phyloP scores from a whole-genome alignment of 345 rosid species.

The Erysimum cheiranthoides region DNA sequence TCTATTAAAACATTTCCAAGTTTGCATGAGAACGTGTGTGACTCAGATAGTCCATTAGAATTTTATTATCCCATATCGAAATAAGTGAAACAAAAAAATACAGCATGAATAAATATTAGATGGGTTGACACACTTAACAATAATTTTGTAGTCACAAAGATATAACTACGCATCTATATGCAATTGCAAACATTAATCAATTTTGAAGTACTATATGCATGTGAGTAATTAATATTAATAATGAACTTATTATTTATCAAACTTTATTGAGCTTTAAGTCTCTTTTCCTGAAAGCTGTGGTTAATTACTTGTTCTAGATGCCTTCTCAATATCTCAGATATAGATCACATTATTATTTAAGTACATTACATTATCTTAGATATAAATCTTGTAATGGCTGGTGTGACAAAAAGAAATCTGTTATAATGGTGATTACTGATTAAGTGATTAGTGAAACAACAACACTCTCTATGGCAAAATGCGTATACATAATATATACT shows the following conservation, averaged over 20 bases:
- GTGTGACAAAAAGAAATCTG: not conserved
- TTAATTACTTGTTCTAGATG: not conserved
- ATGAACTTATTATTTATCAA: no score
- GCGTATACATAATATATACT: not conserved
- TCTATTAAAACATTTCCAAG: not conserved
- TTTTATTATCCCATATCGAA: not conserved
- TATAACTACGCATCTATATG: not conserved
- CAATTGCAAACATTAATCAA: not conserved
- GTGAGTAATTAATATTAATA: no score
- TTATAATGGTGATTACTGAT: not conserved
- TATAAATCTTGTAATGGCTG: not conserved
- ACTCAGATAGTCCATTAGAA: not conserved
- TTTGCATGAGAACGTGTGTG: slow-evolving; percentile 13
- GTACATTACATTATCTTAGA: not conserved
- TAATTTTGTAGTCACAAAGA: not conserved
- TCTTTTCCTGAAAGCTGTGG: not conserved
- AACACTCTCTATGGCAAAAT: slow-evolving; percentile 5
- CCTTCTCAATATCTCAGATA: no score
- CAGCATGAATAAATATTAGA: not conserved
- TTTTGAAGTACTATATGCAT: no score
- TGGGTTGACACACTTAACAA: not conserved
- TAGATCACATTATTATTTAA: not conserved
- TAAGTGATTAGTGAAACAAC: slow-evolving; percentile 4
- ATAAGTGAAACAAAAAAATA: not conserved
- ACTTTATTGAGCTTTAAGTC: not conserved